Evolutionary conservation across 2,329 filamentous ascomycete species (phyloP).

Genomic region (Penicillium occitanis): DNA sequence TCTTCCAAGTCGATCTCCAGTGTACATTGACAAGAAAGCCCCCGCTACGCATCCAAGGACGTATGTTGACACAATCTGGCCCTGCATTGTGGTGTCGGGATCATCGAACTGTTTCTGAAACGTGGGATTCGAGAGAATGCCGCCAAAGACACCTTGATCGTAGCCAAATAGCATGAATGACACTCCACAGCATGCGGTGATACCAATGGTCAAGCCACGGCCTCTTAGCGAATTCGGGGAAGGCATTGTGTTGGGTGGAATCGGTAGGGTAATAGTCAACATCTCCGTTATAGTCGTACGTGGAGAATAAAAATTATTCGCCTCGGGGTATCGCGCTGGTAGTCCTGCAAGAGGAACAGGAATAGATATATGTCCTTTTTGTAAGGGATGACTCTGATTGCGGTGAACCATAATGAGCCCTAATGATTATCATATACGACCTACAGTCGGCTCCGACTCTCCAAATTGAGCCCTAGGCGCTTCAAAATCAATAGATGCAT

Average conservation of each 20-base stretch:
- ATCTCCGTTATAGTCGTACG: conserved; percentile 1
- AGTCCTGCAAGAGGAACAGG: background rate
- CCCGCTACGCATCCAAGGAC: conserved; percentile 27
- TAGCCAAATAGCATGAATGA: conserved; percentile 30
- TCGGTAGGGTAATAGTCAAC: background rate
- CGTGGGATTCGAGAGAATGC: conserved; percentile 24
- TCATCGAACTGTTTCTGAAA: conserved; percentile 26
- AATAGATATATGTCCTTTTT: background rate
- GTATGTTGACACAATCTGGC: conserved; percentile 27
- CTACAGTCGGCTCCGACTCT: conserved; percentile 8
- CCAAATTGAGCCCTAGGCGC: background rate
- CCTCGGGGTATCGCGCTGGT: background rate
- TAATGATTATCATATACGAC: background rate
- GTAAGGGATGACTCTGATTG: background rate
- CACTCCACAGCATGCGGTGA: conserved; percentile 24
- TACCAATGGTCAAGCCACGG: conserved; percentile 18
- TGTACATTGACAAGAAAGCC: conserved; percentile 23
- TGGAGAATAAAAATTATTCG: conserved; percentile 1
- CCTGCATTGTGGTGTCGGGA: conserved; percentile 26
- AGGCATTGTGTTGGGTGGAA: background rate
- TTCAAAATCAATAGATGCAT: conserved; percentile 2
- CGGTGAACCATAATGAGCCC: background rate
- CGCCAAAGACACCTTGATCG: conserved; percentile 31
- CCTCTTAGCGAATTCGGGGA: conserved; percentile 11
- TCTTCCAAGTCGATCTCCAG: conserved; percentile 24